Evolutionary conservation across 1,139 yeast genomes (phyloP).

Genomic region (Blastobotrys arbuscula): DNA sequence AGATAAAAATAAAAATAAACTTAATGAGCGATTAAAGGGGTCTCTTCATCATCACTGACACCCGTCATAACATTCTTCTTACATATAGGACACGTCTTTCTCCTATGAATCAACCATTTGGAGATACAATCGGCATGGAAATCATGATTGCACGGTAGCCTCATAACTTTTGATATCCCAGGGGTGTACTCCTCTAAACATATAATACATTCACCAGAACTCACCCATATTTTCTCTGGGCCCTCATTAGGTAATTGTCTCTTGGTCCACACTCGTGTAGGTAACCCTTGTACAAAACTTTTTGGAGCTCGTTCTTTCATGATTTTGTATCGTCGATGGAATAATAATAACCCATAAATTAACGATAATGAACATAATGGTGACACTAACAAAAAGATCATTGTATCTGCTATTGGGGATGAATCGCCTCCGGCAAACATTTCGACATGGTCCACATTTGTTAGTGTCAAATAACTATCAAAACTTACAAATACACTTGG

Average conservation of each 20-base stretch:
- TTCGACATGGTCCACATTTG: conserved; percentile 25
- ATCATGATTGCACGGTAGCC: conserved; percentile 41
- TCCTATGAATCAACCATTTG: conserved; percentile 37
- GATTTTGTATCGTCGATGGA: conserved; percentile 35
- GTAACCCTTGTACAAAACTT: conserved; percentile 34
- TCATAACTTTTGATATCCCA: conserved; percentile 34
- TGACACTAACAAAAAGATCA: conserved; percentile 37
- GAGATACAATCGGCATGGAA: conserved; percentile 39
- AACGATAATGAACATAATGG: conserved; percentile 39
- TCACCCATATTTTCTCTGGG: conserved; percentile 28
- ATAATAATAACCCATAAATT: conserved; percentile 34
- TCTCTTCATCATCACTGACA: conserved; percentile 13
- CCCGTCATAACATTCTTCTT: conserved; percentile 20
- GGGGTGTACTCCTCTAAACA: conserved; percentile 39
- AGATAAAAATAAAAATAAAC: background rate
- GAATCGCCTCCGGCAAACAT: conserved; percentile 31
- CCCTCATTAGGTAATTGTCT: conserved; percentile 5
- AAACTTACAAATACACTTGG: conserved; percentile 38
- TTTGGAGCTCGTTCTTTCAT: conserved; percentile 37
- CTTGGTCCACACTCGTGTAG: conserved; percentile 33
- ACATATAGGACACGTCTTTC: conserved; percentile 27
- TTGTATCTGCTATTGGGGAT: conserved; percentile 34
- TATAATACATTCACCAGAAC: conserved; percentile 38
- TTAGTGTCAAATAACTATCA: conserved; percentile 31
- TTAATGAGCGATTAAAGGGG: conserved; percentile 17